Conservation (phyloP, 257 asterid species). For the Gentiana macrophylla region DNA sequence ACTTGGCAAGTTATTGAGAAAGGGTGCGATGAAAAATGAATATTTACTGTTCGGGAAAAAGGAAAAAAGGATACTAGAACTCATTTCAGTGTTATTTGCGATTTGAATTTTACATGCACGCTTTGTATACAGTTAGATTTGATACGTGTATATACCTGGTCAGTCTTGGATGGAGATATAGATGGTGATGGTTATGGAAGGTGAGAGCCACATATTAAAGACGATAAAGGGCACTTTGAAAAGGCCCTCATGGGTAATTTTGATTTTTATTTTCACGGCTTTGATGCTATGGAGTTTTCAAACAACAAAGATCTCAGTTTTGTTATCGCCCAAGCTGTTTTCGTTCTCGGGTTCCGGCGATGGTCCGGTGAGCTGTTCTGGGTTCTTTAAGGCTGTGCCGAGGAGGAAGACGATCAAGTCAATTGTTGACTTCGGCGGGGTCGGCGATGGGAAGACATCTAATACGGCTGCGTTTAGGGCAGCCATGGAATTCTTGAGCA, state of each 20-base stretch:
- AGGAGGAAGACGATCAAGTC: conserved; percentile 45
- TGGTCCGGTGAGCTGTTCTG: conserved; percentile 31
- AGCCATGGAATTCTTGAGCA: conserved; percentile 48
- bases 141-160: too few species aligned
- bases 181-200: conserved; percentile 10
- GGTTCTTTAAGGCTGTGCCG: conserved; percentile 26
- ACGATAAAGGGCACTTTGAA: conserved; percentile 14
- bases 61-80: too few species aligned
- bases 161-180: too few species aligned
- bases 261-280: neutral
- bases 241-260: conserved; percentile 9
- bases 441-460: conserved; percentile 74
- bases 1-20: too few species aligned
- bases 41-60: too few species aligned
- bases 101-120: too few species aligned
- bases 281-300: conserved; percentile 7
- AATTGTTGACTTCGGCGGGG: conserved; percentile 72
- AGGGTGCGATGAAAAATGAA: too few species aligned
- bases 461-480: conserved; percentile 80
- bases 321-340: conserved; percentile 1
- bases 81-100: too few species aligned
- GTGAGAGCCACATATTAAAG: conserved; percentile 4
- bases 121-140: too few species aligned
- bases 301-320: conserved; percentile 7
- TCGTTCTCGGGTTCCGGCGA: neutral